Evolutionary conservation across 1,284 basidiomycete genomes (phyloP).

Genomic region (Malassezia nana): DNA sequence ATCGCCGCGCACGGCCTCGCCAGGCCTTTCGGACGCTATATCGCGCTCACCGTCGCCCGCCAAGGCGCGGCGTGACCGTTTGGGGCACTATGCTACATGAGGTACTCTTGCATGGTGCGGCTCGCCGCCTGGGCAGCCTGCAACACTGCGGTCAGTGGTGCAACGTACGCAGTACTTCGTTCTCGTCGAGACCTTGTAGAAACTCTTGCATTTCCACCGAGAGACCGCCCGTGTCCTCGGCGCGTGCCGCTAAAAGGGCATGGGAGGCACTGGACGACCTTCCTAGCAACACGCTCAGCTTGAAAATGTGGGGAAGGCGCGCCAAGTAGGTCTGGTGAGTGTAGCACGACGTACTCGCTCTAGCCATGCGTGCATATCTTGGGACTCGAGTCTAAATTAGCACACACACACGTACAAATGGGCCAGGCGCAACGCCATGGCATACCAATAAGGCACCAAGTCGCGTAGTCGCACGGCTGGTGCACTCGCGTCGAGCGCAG

Average conservation of each 20-base stretch:
- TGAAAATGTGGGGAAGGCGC: constrained; percentile 31
- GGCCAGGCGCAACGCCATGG: constrained; percentile 36
- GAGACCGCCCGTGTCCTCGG: neutral
- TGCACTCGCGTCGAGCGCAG: constrained; percentile 38
- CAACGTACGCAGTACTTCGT: constrained; percentile 7
- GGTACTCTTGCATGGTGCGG: constrained; percentile 16
- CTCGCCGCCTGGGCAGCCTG: constrained; percentile 3
- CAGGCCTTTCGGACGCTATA: neutral
- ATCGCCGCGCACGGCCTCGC: neutral
- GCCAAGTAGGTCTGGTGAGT: constrained; percentile 30
- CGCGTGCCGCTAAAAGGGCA: neutral
- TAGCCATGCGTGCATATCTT: constrained; percentile 27
- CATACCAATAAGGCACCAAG: constrained; percentile 42
- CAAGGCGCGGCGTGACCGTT: constrained; percentile 1
- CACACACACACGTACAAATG: constrained; percentile 22
- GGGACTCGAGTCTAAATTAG: constrained; percentile 28
- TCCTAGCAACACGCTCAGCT: constrained; percentile 23
- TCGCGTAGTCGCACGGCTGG: constrained; percentile 34
- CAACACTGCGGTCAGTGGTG: constrained; percentile 5
- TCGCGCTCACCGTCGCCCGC: constrained; percentile 10
- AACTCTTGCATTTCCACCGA: constrained; percentile 15
- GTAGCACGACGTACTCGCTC: constrained; percentile 16
- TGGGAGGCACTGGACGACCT: neutral
- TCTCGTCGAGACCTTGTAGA: constrained; percentile 17
- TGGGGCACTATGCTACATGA: constrained; percentile 6